phyloP scores from a whole-genome alignment of 2,329 filamentous ascomycete genomes.

The Fusarium vanettenii region DNA sequence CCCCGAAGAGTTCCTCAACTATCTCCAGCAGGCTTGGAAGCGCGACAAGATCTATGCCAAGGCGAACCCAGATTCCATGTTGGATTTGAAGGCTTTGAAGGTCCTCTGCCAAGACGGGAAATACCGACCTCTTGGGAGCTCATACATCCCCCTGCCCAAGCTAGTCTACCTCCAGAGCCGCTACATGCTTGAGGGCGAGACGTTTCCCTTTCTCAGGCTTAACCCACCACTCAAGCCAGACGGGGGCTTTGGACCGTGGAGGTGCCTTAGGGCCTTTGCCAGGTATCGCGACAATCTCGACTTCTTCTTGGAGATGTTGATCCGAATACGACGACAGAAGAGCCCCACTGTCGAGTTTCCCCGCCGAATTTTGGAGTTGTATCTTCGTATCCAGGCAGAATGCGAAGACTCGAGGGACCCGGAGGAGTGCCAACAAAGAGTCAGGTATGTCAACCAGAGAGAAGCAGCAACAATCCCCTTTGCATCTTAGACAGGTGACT shows the following conservation, averaged over 20 bases:
- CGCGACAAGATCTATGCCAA: slow-evolving; percentile 37
- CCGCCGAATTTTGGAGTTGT: slow-evolving; percentile 37
- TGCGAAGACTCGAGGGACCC: slow-evolving; percentile 30
- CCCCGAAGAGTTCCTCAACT: slow-evolving; percentile 35
- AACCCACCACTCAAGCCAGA: slow-evolving; percentile 30
- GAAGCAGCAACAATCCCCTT: not conserved
- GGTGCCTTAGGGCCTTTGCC: slow-evolving; percentile 34
- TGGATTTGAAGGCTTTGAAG: slow-evolving; percentile 33
- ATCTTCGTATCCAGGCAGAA: slow-evolving; percentile 39
- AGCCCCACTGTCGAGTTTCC: slow-evolving; percentile 34
- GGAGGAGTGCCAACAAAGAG: slow-evolving; percentile 14
- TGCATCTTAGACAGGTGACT: not conserved
- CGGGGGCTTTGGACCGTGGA: slow-evolving; percentile 32
- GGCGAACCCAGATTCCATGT: slow-evolving; percentile 34
- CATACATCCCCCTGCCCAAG: slow-evolving; percentile 39
- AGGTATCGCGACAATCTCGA: slow-evolving; percentile 31
- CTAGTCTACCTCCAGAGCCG: slow-evolving; percentile 39
- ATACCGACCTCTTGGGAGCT: slow-evolving; percentile 28
- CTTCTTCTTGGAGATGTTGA: slow-evolving; percentile 40
- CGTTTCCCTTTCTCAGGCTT: slow-evolving; percentile 38
- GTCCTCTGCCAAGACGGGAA: slow-evolving; percentile 35
- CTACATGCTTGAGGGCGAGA: slow-evolving; percentile 38
- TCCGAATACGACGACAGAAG: slow-evolving; percentile 26
- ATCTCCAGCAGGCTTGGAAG: slow-evolving; percentile 38
- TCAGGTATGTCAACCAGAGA: slow-evolving; percentile 22